These are phyloP conservation scores for Anacardium occidentale DNA, from an alignment of 345 rosid genomes.

Conservation along the genomic window DNA sequence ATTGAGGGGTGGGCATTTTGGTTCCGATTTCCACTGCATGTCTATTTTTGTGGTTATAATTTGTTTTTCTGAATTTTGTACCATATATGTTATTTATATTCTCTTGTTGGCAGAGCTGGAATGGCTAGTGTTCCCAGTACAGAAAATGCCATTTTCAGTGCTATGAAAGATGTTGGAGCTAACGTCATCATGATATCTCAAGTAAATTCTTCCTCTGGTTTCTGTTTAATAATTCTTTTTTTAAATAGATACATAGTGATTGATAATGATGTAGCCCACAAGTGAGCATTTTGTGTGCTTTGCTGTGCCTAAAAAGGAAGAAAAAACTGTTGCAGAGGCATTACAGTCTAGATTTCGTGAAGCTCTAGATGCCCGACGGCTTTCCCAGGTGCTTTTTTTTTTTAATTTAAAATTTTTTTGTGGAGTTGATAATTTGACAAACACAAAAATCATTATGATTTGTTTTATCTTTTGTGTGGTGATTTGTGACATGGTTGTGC, in stretches of 20 bases:
- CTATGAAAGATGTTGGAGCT: constrained; percentile 97
- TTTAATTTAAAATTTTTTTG: neutral
- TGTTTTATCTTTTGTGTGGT: neutral
- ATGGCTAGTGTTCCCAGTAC: constrained; percentile 99
- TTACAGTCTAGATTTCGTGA: constrained; percentile 72
- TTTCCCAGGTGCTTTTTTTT: constrained; percentile 68
- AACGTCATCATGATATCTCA: constrained; percentile 98
- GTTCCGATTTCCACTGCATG: constrained; percentile 7
- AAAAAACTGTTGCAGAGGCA: constrained; percentile 83
- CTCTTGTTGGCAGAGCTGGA: constrained; percentile 66
- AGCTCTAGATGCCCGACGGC: constrained; percentile 92
- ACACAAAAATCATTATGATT: neutral
- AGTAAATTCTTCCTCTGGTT: constrained; percentile 38
- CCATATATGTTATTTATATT: constrained; percentile 2
- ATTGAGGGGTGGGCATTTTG: constrained; percentile 81
- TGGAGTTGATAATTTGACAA: constrained; percentile 25
- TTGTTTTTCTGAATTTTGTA: neutral
- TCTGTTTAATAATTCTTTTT: constrained; percentile 3
- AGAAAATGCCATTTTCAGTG: constrained; percentile 84
- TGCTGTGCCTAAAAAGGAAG: constrained; percentile 98
- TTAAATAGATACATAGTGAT: constrained; percentile 22
- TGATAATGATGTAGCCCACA: constrained; percentile 64
- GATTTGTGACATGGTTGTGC: neutral
- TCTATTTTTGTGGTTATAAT: neutral
- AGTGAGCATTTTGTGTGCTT: constrained; percentile 99